These are phyloP conservation scores for Oryza coarctata DNA, from an alignment of 176 grass and related monocot species.

Conservation along the genomic window DNA sequence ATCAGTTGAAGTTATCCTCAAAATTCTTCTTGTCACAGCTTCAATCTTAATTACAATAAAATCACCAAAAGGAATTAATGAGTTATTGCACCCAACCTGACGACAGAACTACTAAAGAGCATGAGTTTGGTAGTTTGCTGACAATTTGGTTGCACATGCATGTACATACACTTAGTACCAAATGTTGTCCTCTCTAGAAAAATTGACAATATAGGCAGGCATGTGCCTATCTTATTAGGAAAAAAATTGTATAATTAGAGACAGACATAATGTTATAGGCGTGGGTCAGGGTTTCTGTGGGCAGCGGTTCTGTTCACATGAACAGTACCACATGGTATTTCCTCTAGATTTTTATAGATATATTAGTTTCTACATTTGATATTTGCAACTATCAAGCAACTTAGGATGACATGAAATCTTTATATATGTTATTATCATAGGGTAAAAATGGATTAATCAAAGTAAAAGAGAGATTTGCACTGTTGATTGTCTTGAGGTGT, in stretches of 20 bases:
- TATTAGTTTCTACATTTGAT: not conserved
- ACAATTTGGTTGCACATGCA: not conserved
- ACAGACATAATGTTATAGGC: not conserved
- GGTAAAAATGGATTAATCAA: not conserved
- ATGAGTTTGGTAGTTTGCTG: not conserved
- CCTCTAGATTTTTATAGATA: no score
- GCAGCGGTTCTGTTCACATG: not conserved
- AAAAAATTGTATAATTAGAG: not conserved
- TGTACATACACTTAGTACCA: not conserved
- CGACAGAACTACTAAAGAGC: not conserved
- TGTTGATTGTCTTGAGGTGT: no score
- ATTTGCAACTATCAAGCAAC: conserved; percentile 1
- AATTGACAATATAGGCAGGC: not conserved
- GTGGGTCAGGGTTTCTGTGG: not conserved
- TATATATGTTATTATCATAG: not conserved
- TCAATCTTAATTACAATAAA: conserved; percentile 63
- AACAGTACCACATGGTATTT: not conserved
- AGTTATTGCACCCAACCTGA: not conserved
- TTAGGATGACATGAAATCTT: not conserved
- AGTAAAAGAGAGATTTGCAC: no score
- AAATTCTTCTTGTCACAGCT: conserved; percentile 88
- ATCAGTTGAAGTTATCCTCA: conserved; percentile 67
- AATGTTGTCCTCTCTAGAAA: not conserved
- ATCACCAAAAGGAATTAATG: conserved; percentile 20
- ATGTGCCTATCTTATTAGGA: not conserved